Conservation (phyloP, 2,329 filamentous ascomycete genomes). For the Colletotrichum gigasporum region DNA sequence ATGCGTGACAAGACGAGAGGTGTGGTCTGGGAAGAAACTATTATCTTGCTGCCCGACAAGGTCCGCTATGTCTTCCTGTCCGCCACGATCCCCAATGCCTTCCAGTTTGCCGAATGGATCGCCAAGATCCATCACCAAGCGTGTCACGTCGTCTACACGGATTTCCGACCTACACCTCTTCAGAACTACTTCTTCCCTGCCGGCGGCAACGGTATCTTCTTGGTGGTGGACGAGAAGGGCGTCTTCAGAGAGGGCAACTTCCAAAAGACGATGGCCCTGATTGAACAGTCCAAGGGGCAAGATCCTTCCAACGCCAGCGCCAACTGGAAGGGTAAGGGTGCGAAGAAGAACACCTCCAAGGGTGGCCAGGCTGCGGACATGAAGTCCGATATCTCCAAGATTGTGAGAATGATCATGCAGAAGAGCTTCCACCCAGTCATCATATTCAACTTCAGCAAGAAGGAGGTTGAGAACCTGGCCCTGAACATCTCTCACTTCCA, state of each 20-base stretch:
- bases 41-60: constrained; percentile 97
- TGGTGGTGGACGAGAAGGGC: constrained; percentile 97
- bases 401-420: constrained; percentile 98
- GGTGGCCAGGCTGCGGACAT: constrained; percentile 74
- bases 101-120: constrained; percentile 99
- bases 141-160: constrained; percentile 98
- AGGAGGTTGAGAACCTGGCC: constrained; percentile 92
- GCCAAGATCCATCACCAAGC: constrained; percentile 97
- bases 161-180: constrained; percentile 94
- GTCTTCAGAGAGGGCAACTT: constrained; percentile 98
- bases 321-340: constrained; percentile 86
- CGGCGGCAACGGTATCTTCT: constrained; percentile 89
- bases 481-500: constrained; percentile 86
- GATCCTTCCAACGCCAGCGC: constrained; percentile 83
- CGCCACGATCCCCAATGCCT: constrained; percentile 97
- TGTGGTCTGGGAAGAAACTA: constrained; percentile 99
- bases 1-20: constrained; percentile 93
- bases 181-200: constrained; percentile 98
- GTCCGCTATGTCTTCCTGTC: constrained; percentile 98
- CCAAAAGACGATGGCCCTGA: constrained; percentile 91
- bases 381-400: constrained; percentile 90
- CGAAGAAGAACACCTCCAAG: constrained; percentile 92
- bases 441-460: constrained; percentile 99
- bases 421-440: constrained; percentile 98
- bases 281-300: constrained; percentile 87